phyloP scores from a whole-genome alignment of 2,329 filamentous ascomycete genomes.

The Microcera coccophila region DNA sequence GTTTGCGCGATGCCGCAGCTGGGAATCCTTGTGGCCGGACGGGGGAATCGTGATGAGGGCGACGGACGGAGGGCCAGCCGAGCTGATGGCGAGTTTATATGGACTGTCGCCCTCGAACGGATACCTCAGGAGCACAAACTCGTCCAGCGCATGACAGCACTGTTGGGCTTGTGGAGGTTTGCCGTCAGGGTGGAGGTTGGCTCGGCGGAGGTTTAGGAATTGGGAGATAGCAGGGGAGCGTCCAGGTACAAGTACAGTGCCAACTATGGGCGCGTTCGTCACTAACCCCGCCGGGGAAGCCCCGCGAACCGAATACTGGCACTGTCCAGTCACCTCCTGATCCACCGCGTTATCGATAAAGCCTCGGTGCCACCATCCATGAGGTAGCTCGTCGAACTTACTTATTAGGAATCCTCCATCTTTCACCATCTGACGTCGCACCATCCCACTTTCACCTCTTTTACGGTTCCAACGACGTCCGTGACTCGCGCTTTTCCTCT shows the following conservation, averaged over 20 bases:
- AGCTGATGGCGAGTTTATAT: conserved; percentile 4
- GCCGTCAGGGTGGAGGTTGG: conserved; percentile 20
- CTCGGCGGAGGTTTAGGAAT: conserved; percentile 22
- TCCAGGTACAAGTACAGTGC: conserved; percentile 17
- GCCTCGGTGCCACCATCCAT: no score
- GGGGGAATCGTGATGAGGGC: conserved; percentile 4
- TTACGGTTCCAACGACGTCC: no score
- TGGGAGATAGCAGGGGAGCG: conserved; percentile 13
- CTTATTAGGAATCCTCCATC: neutral
- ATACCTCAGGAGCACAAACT: conserved; percentile 15
- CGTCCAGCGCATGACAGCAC: conserved; percentile 24
- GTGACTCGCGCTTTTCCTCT: no score
- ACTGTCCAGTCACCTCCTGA: neutral
- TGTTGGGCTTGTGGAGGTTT: conserved; percentile 8
- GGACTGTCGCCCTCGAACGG: conserved; percentile 14
- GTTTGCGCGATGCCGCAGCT: no score
- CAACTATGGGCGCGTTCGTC: no score
- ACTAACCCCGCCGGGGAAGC: no score
- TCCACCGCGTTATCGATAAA: neutral
- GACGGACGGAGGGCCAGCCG: neutral
- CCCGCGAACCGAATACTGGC: no score
- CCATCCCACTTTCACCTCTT: no score
- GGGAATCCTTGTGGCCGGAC: neutral
- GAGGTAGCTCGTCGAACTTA: neutral
- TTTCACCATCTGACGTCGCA: no score